These are phyloP conservation scores for Microdochium trichocladiopsis DNA, from an alignment of 2,329 filamentous ascomycete species.

Conservation along the genomic window DNA sequence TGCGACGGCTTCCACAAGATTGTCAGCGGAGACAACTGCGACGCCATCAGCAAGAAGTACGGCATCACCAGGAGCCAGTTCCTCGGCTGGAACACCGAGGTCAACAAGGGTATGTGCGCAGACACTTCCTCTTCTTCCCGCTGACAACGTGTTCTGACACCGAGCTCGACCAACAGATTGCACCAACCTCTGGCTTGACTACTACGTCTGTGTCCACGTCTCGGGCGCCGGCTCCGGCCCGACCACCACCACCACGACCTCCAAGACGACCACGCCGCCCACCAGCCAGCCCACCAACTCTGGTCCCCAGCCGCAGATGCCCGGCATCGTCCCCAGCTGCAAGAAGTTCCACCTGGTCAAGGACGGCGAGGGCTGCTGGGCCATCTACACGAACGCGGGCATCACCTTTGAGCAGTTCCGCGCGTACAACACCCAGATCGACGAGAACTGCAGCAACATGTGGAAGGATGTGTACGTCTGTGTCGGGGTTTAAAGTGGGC, in stretches of 20 bases:
- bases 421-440: not conserved
- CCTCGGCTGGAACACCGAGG: constrained; percentile 7
- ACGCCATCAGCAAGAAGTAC: constrained; percentile 6
- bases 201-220: constrained; percentile 11
- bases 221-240: no score
- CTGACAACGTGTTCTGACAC: not conserved
- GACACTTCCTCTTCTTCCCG: not conserved
- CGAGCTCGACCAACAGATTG: constrained; percentile 4
- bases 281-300: constrained; percentile 1
- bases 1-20: constrained; percentile 24
- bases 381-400: not conserved
- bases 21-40: constrained; percentile 21
- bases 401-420: not conserved
- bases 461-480: not conserved
- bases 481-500: not conserved
- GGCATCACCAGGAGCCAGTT: constrained; percentile 8
- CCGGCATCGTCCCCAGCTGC: not conserved
- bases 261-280: not conserved
- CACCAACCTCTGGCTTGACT: constrained; percentile 10
- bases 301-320: not conserved
- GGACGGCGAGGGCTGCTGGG: not conserved
- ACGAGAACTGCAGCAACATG: not conserved
- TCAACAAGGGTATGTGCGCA: constrained; percentile 4
- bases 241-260: not conserved
- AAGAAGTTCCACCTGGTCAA: not conserved